These are phyloP conservation scores for Colletotrichum godetiae DNA, from an alignment of 2,329 filamentous ascomycete species.

Conservation along the genomic window DNA sequence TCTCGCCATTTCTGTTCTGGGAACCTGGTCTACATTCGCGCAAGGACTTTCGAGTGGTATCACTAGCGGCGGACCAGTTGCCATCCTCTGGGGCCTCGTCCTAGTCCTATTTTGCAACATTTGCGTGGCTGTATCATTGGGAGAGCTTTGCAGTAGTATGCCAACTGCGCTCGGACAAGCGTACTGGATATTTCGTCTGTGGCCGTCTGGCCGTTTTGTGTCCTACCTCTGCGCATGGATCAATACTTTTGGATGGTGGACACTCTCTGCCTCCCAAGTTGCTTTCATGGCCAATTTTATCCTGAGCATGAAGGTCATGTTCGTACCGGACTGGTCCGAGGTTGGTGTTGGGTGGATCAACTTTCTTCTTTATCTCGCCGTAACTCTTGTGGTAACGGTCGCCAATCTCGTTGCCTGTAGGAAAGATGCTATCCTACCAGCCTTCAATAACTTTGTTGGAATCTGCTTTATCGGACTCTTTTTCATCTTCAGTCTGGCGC, in stretches of 20 bases:
- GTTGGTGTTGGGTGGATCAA: neutral
- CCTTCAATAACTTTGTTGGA: neutral
- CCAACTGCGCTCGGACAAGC: constrained; percentile 68
- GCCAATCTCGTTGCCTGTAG: neutral
- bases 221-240: constrained; percentile 71
- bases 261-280: constrained; percentile 64
- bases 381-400: neutral
- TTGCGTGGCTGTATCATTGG: neutral
- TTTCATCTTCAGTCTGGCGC: constrained; percentile 35
- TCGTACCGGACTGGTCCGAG: neutral
- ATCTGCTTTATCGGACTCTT: neutral
- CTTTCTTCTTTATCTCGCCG: neutral
- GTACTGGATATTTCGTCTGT: constrained; percentile 64
- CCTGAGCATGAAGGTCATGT: constrained; percentile 44
- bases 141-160: neutral
- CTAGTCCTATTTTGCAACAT: neutral
- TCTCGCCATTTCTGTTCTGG: neutral
- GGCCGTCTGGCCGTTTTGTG: constrained; percentile 55
- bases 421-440: neutral
- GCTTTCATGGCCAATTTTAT: constrained; percentile 70
- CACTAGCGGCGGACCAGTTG: neutral
- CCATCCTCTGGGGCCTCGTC: neutral
- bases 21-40: neutral
- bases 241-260: constrained; percentile 71
- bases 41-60: neutral